Evolutionary conservation across 805 yeast genomes (phyloP).

Genomic region (Lachancea lanzarotensis): DNA sequence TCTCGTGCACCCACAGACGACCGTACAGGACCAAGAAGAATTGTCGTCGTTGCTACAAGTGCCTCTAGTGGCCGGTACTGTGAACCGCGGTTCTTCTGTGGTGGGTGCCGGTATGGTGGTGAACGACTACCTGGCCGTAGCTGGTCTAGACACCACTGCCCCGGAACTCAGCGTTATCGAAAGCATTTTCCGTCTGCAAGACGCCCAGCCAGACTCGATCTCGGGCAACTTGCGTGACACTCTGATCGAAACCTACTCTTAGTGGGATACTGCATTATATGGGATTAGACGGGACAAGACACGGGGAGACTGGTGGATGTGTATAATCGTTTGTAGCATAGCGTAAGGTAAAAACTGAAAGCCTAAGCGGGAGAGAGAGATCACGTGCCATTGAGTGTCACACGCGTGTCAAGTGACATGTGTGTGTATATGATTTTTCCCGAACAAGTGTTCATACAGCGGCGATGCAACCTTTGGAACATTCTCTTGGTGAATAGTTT

Average conservation of each 20-base stretch:
- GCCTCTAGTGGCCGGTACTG: constrained; percentile 97
- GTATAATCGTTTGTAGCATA: constrained; percentile 6
- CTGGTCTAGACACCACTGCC: constrained; percentile 97
- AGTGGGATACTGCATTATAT: constrained; percentile 11
- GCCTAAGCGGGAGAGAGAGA: background rate
- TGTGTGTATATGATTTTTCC: too few relatives aligned
- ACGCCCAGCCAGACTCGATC: constrained; percentile 82
- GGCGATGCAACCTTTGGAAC: too few relatives aligned
- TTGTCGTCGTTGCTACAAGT: constrained; percentile 90
- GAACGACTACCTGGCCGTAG: constrained; percentile 95
- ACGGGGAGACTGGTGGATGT: background rate
- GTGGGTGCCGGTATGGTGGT: constrained; percentile 99
- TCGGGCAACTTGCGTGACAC: constrained; percentile 85
- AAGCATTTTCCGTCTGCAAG: constrained; percentile 89
- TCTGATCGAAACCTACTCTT: constrained; percentile 85
- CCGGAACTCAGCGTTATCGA: constrained; percentile 96
- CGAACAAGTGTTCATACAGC: too few relatives aligned
- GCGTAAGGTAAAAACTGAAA: background rate
- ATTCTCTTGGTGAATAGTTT: too few relatives aligned
- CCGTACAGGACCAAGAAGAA: constrained; percentile 97
- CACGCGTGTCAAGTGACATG: background rate
- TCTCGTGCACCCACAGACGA: constrained; percentile 94
- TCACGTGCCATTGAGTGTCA: background rate
- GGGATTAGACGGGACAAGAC: background rate
- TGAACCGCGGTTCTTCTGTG: constrained; percentile 94